A percentile compares a stretch with the other conserved stretches of the same genome.
These are phyloP conservation scores for Alopecurus myosuroides DNA, from an alignment of 176 grass and related monocot species.

Conservation along the genomic window DNA sequence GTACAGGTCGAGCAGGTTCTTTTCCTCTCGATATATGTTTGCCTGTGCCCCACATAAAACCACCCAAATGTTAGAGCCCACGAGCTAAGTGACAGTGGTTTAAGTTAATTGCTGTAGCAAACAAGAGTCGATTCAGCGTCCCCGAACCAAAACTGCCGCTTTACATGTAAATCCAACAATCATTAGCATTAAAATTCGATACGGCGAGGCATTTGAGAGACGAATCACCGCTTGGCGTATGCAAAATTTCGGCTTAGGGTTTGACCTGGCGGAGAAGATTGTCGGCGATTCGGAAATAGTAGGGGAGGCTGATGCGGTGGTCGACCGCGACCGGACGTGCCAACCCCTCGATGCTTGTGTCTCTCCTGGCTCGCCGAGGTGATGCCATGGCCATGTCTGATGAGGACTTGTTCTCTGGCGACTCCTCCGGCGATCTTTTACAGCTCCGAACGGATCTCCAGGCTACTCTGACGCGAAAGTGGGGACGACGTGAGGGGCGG, in stretches of 20 bases:
- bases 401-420: background rate
- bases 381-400: constrained; percentile 21
- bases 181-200: background rate
- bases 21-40: constrained; percentile 77
- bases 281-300: constrained; percentile 90
- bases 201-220: background rate
- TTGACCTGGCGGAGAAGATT: constrained; percentile 89
- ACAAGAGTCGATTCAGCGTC: background rate
- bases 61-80: background rate
- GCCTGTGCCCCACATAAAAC: constrained; percentile 51
- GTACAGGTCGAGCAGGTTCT: constrained; percentile 82
- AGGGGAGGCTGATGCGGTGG: constrained; percentile 68
- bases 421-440: background rate
- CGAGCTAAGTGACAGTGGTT: background rate
- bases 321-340: constrained; percentile 67
- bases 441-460: background rate
- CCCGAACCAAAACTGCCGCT: background rate
- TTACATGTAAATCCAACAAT: background rate
- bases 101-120: background rate
- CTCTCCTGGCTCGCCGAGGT: constrained; percentile 14
- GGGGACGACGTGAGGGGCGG: background rate
- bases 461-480: background rate
- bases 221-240: background rate
- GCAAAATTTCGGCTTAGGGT: background rate
- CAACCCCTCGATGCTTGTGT: constrained; percentile 50